Percentiles rank a stretch among this genome's conserved stretches.
phyloP scores from a whole-genome alignment of 2,329 filamentous ascomycete genomes.

The Sphaerulina musiva region DNA sequence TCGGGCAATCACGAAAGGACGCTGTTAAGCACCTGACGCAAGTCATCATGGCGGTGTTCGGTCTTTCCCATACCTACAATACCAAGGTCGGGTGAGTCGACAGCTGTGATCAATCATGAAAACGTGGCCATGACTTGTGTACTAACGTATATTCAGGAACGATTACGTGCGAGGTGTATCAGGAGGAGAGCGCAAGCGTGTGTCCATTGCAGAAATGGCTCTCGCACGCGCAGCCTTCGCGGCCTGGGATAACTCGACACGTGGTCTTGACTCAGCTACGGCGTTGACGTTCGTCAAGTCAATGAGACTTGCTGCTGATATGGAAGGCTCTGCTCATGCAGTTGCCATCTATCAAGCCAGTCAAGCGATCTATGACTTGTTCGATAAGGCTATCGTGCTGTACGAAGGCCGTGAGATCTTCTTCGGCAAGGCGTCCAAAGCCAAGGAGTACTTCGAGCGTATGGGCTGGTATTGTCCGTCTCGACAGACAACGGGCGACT shows the following conservation, averaged over 20 bases:
- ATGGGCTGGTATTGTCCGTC: conserved; percentile 63
- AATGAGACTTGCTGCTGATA: conserved; percentile 46
- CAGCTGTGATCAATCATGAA: too few relatives aligned
- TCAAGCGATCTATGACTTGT: conserved; percentile 54
- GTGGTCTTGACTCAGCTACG: conserved; percentile 51
- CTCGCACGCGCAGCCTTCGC: conserved; percentile 37
- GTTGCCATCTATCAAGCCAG: conserved; percentile 53
- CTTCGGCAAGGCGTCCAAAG: conserved; percentile 57
- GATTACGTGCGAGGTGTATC: conserved; percentile 57
- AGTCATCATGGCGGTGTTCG: conserved; percentile 50
- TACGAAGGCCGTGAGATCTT: conserved; percentile 75
- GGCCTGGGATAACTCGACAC: conserved; percentile 44
- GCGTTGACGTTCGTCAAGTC: conserved; percentile 54
- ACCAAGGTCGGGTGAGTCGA: conserved; percentile 43
- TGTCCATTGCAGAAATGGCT: conserved; percentile 52
- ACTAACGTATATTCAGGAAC: conserved; percentile 27
- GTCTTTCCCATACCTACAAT: conserved; percentile 50
- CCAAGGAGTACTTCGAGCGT: conserved; percentile 59
- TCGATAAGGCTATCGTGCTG: conserved; percentile 68
- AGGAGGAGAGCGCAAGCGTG: conserved; percentile 50
- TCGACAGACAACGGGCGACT: conserved; percentile 63
- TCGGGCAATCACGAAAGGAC: conserved; percentile 37
- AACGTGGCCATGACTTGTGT: too few relatives aligned
- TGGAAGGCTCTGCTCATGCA: conserved; percentile 46
- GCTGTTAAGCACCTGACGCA: conserved; percentile 43